A percentile compares a stretch with the other conserved stretches of the same genome.
These are phyloP conservation scores for Alternaria hordeiaustralica DNA, from an alignment of 2,329 filamentous ascomycete genomes.

Conservation along the genomic window DNA sequence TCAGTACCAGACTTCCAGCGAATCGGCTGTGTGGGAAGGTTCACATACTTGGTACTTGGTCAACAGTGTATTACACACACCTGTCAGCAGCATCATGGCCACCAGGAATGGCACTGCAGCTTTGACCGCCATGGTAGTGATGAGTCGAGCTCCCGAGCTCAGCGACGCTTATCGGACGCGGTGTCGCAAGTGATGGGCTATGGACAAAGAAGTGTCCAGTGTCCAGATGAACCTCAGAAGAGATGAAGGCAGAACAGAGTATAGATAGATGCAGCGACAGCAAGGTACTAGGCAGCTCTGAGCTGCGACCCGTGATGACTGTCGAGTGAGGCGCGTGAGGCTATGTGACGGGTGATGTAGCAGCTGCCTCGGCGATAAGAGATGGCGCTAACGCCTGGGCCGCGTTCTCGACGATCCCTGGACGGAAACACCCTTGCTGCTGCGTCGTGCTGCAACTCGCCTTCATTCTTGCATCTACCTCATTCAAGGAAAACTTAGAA, in stretches of 20 bases:
- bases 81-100: constrained; percentile 94
- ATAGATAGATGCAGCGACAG: constrained; percentile 8
- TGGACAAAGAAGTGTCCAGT: constrained; percentile 18
- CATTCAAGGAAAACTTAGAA: neutral
- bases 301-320: constrained; percentile 34
- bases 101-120: constrained; percentile 83
- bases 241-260: constrained; percentile 1
- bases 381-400: constrained; percentile 9
- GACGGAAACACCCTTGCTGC: neutral
- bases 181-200: neutral
- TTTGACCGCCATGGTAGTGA: constrained; percentile 69
- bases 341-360: constrained; percentile 29
- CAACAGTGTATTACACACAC: constrained; percentile 94
- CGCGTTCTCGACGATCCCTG: neutral
- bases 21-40: neutral
- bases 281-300: constrained; percentile 28
- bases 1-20: constrained; percentile 22
- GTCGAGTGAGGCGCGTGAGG: constrained; percentile 36
- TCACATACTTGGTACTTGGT: constrained; percentile 87
- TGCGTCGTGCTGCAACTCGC: neutral
- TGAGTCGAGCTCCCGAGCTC: constrained; percentile 21
- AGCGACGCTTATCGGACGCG: constrained; percentile 16
- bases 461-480: neutral
- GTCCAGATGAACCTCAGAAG: neutral
- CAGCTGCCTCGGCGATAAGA: constrained; percentile 33